Base-by-base conservation (phyloP, 345 rosid genomes). In the Citrus hindsii region DNA sequence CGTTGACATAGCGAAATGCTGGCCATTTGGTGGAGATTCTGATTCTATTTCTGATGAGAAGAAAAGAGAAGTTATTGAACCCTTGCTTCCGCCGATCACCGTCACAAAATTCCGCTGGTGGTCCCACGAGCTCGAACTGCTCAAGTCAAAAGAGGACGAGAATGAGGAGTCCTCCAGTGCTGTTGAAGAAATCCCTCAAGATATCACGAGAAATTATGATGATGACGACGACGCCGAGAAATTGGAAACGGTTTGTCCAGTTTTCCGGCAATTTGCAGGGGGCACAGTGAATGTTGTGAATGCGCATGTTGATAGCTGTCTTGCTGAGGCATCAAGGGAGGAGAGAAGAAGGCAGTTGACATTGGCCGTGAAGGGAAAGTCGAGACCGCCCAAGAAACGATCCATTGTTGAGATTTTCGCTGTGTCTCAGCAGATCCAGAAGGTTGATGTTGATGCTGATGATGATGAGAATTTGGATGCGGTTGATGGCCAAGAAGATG, bases 101-200 rank as follows among this genome's bases (percentile, higher is more conserved):
- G 86, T 90, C 75, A 13, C 80, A 67, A 91, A 86, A 76, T 91
- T 88, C 83, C 90, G 92, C 8, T 91, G 93, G 95, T 91, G 93
- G 95, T 81, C 89, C 51, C 84, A 89, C 74, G 93, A 88, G 84
- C 87, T 90, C 7, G 81, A 86, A 60, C 79, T 76, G n/a, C 71
- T 86, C 21, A 79, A 77, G 30, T 42, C 87, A 38, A 61, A 19
- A 30, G 46, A 13, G 38, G 46, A 63, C 33, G 53, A 24, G 32
- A 48, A 13, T 24, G 46, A 19, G 38, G 46, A 58, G 40, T 38
- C 24, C 35, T 62, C 71, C 48, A 55, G 40, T 21, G 66, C 24
- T 28, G 51, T 65, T 62, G 42, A 55, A 67, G 18, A 77, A 79
- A 63, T 60, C 81, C n/a, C 79, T 63, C 14, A 77, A 38, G 48